phyloP scores from a whole-genome alignment of 495 filamentous ascomycete species.

The Chlorociboria aeruginascens region DNA sequence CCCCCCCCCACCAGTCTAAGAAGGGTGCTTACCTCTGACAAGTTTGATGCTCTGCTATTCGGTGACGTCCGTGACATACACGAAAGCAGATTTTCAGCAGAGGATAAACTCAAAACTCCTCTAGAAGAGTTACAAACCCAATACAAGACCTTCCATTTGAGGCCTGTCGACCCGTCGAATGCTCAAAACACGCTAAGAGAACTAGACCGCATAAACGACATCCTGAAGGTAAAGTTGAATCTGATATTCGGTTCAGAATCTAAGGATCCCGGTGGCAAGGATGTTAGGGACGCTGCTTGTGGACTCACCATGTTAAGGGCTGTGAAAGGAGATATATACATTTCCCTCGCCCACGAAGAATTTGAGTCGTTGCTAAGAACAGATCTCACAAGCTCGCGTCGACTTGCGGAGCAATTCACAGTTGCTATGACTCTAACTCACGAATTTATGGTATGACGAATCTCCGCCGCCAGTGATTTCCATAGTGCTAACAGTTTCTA shows the following conservation, averaged over 20 bases:
- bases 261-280: too few species aligned
- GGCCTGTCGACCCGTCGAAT: background rate
- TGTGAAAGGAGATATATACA: background rate
- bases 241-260: background rate
- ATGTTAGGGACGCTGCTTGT: background rate
- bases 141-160: background rate
- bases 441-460: background rate
- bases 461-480: too few species aligned
- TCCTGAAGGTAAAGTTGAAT: background rate
- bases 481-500: too few species aligned
- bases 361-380: background rate
- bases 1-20: too few species aligned
- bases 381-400: background rate
- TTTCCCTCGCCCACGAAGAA: background rate
- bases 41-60: background rate
- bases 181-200: background rate
- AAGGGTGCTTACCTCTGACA: background rate
- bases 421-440: background rate
- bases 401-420: background rate
- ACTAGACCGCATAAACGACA: background rate
- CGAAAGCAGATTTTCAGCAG: background rate
- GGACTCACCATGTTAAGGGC: background rate
- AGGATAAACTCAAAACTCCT: background rate
- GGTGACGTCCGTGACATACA: background rate
- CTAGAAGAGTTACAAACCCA: background rate